A percentile compares a stretch with the other conserved stretches of the same genome.
Evolutionary conservation across 805 yeast genomes (phyloP).

Genomic region (Kazachstania africana): DNA sequence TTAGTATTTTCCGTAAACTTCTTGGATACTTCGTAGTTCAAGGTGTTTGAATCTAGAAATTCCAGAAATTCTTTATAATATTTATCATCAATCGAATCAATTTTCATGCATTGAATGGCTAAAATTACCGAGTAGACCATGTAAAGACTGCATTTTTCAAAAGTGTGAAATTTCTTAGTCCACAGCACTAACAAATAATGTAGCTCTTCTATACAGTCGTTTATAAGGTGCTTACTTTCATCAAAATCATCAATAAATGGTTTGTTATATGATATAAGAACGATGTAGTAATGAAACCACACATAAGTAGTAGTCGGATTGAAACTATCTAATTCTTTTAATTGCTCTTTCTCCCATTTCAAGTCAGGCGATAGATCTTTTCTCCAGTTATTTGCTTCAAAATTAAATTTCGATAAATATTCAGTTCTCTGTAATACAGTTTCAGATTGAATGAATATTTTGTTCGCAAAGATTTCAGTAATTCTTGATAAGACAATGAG

Average conservation of each 20-base stretch:
- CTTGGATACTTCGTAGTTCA: conserved; percentile 19
- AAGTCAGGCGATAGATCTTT: conserved; percentile 32
- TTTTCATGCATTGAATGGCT: conserved; percentile 20
- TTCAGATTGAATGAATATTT: conserved; percentile 15
- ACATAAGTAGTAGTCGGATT: conserved; percentile 40
- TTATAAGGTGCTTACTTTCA: conserved; percentile 13
- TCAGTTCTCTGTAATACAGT: conserved; percentile 27
- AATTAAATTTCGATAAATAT: conserved; percentile 31
- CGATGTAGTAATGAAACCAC: conserved; percentile 41
- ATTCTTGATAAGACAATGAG: conserved; percentile 29
- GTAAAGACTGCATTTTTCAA: conserved; percentile 17
- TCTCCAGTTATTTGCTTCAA: conserved; percentile 38
- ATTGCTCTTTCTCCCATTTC: conserved; percentile 32
- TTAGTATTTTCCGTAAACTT: conserved; percentile 15
- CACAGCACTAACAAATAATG: conserved; percentile 11
- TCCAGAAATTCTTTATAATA: conserved; percentile 8
- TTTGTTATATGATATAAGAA: conserved; percentile 43
- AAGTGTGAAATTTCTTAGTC: conserved; percentile 10
- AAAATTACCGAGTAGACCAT: conserved; percentile 21
- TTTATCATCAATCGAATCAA: conserved; percentile 10
- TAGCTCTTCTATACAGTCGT: conserved; percentile 18
- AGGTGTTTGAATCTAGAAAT: conserved; percentile 13
- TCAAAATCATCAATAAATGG: conserved; percentile 33
- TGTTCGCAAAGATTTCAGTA: conserved; percentile 21
- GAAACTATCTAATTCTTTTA: conserved; percentile 27